A percentile compares a stretch with the other conserved stretches of the same genome.
phyloP scores from a whole-genome alignment of 345 rosid genomes.

The Limnanthes douglasii region DNA sequence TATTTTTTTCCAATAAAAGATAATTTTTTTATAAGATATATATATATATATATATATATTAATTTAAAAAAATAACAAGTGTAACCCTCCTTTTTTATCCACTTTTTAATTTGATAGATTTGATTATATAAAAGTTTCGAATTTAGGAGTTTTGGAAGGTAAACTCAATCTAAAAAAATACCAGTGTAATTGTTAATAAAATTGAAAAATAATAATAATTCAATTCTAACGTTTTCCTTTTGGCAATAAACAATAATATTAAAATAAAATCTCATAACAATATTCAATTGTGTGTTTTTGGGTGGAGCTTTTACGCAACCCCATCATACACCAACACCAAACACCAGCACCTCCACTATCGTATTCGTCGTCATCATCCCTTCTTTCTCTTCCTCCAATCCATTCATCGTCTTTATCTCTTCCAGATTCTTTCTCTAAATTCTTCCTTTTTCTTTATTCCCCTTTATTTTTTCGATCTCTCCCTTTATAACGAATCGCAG shows the following conservation, averaged over 20 bases:
- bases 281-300: no score
- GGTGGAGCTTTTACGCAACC: conserved; percentile 37
- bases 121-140: no score
- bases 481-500: conserved; percentile 6
- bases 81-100: no score
- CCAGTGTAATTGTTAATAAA: no score
- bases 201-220: no score
- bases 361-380: conserved; percentile 11
- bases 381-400: neutral
- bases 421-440: conserved; percentile 4
- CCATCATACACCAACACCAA: conserved; percentile 13
- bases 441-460: neutral
- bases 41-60: neutral
- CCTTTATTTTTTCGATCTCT: conserved; percentile 1
- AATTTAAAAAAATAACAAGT: no score
- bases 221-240: no score
- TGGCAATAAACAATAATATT: no score
- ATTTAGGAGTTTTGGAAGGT: no score
- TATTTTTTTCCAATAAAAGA: conserved; percentile 1
- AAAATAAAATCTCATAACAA: no score
- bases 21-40: neutral
- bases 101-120: no score
- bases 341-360: conserved; percentile 9
- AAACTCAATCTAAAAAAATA: no score
- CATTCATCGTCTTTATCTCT: neutral